phyloP scores from a whole-genome alignment of 2,329 filamentous ascomycete genomes.

The Pseudogymnoascus sp. region DNA sequence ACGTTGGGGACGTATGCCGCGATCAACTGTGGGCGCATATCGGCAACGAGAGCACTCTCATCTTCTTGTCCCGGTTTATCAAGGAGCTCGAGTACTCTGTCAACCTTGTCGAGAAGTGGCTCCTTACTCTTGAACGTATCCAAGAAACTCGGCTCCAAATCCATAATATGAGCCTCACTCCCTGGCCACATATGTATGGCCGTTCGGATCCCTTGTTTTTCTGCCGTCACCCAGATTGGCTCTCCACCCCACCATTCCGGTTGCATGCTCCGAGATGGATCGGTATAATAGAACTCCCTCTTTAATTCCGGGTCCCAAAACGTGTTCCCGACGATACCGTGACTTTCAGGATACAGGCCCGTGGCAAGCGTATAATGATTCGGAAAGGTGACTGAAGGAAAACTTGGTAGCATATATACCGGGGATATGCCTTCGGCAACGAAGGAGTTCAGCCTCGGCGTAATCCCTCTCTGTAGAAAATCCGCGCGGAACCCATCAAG shows the following conservation, averaged over 20 bases:
- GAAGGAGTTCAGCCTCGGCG: slow-evolving; percentile 71
- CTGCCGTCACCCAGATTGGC: slow-evolving; percentile 88
- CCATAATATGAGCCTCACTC: slow-evolving; percentile 74
- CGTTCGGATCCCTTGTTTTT: slow-evolving; percentile 65
- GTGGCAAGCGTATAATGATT: slow-evolving; percentile 93
- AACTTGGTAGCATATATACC: slow-evolving; percentile 85
- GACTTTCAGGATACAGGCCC: slow-evolving; percentile 82
- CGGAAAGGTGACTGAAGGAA: slow-evolving; percentile 93
- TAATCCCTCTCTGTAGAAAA: slow-evolving; percentile 75
- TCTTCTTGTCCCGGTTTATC: slow-evolving; percentile 70
- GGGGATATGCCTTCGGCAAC: slow-evolving; percentile 80
- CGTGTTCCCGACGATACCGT: slow-evolving; percentile 86
- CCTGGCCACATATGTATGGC: slow-evolving; percentile 99
- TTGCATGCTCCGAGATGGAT: slow-evolving; percentile 65
- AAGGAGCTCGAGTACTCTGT: slow-evolving; percentile 70
- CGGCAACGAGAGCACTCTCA: slow-evolving; percentile 36
- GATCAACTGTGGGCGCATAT: slow-evolving; percentile 77
- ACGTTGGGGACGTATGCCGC: slow-evolving; percentile 93
- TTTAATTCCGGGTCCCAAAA: slow-evolving; percentile 79
- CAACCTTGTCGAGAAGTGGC: slow-evolving; percentile 63
- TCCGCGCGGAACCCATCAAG: slow-evolving; percentile 94
- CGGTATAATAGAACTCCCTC: slow-evolving; percentile 82
- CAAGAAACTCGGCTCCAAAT: slow-evolving; percentile 67
- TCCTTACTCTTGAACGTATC: slow-evolving; percentile 81
- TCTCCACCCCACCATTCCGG: slow-evolving; percentile 89